Percentiles rank a stretch among this genome's conserved stretches.
Conservation (phyloP, 2,329 filamentous ascomycete species). For the Fusarium globosum region DNA sequence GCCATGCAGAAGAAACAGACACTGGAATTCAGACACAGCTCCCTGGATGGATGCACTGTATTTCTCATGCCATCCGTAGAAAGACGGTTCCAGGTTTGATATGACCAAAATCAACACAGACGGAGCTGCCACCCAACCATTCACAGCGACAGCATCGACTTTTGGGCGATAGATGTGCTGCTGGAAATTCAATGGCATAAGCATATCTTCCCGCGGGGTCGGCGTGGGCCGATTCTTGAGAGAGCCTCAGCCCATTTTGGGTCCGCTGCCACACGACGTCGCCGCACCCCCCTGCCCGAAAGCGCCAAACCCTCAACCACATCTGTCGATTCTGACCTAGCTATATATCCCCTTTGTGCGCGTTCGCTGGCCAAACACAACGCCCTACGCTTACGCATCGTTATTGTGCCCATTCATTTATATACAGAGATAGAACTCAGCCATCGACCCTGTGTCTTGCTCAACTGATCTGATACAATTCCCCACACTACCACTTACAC, state of each 20-base stretch:
- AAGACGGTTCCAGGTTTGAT: slow-evolving; percentile 29
- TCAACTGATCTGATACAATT: slow-evolving; percentile 19
- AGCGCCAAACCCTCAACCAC: slow-evolving; percentile 40
- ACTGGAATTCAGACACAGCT: not conserved
- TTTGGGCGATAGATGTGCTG: slow-evolving; percentile 8
- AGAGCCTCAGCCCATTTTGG: slow-evolving; percentile 51
- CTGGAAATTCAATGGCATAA: slow-evolving; percentile 39
- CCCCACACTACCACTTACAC: slow-evolving; percentile 36
- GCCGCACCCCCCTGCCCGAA: slow-evolving; percentile 47
- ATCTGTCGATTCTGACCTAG: slow-evolving; percentile 48
- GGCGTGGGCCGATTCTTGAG: slow-evolving; percentile 52
- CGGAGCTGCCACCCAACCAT: not conserved
- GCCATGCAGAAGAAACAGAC: slow-evolving; percentile 13
- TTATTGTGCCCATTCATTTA: slow-evolving; percentile 26
- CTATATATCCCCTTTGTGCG: slow-evolving; percentile 47
- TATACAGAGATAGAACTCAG: slow-evolving; percentile 26
- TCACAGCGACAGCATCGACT: not conserved
- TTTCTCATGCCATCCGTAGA: slow-evolving; percentile 23
- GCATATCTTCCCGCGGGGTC: slow-evolving; percentile 48
- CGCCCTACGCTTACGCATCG: slow-evolving; percentile 25
- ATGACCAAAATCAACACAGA: slow-evolving; percentile 30
- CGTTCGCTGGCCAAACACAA: slow-evolving; percentile 28
- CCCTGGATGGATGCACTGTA: not conserved
- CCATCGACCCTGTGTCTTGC: slow-evolving; percentile 20
- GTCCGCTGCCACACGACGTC: slow-evolving; percentile 51